Evolutionary conservation across 2,329 filamentous ascomycete genomes (phyloP).

Genomic region (Aspergillus fructus): DNA sequence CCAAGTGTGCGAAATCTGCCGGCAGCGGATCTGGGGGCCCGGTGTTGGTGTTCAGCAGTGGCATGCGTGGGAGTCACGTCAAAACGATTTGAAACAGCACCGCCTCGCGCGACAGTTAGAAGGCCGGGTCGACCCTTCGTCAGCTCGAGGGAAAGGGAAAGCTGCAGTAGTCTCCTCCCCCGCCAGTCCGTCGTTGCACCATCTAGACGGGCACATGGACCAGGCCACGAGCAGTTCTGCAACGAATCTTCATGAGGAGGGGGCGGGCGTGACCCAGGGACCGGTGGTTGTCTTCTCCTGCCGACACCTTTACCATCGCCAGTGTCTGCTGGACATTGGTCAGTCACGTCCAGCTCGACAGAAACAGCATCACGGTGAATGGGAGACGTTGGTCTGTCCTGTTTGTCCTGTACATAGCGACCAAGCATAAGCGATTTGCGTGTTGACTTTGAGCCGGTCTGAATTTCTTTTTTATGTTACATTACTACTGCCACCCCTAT

Average conservation of each 20-base stretch:
- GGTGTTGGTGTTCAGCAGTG: constrained; percentile 76
- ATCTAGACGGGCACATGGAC: constrained; percentile 16
- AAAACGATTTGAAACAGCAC: constrained; percentile 32
- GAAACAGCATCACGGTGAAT: constrained; percentile 20
- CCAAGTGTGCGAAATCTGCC: constrained; percentile 85
- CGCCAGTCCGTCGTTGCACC: constrained; percentile 18
- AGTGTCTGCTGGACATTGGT: constrained; percentile 39
- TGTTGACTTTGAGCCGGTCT: constrained; percentile 3
- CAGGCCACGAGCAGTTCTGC: constrained; percentile 9
- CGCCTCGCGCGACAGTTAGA: constrained; percentile 31
- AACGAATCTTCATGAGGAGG: constrained; percentile 8
- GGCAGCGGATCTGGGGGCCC: constrained; percentile 81
- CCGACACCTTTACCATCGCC: constrained; percentile 49
- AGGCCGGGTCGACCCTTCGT: constrained; percentile 27
- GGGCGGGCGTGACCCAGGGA: constrained; percentile 10
- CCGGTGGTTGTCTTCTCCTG: constrained; percentile 49
- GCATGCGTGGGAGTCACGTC: constrained; percentile 73
- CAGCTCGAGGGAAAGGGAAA: constrained; percentile 40
- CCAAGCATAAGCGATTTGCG: constrained; percentile 18
- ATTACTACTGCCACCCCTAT: neutral
- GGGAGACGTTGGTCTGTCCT: constrained; percentile 24
- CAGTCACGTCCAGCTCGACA: constrained; percentile 8
- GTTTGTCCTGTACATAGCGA: constrained; percentile 42
- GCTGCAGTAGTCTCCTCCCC: constrained; percentile 27
- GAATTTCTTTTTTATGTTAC: constrained; percentile 3